Base-by-base conservation (phyloP, 768 basidiomycete genomes). In the Mycena vulgaris region DNA sequence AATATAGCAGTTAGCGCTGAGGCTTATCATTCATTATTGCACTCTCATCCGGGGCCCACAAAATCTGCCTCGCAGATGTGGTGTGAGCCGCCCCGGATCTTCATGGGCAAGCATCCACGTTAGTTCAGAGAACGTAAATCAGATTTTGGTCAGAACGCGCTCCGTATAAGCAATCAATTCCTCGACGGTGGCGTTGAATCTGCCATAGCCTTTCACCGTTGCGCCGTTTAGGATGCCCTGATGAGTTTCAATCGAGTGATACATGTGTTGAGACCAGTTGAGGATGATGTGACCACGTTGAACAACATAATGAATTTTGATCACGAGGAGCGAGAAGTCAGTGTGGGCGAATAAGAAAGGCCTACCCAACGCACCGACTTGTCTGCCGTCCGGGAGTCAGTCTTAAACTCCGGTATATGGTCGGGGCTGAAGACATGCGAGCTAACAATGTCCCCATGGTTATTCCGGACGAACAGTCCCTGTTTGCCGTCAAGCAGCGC, bases 181-280 rank as follows among this genome's bases (percentile, higher is more conserved):
- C 14, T 30, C 45, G 10, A 69, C 62, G 11, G 33, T 10, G 1
- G 55, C 68, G 28, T 69, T 62, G 1, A 56, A 59, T 19, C 56
- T 63, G 9, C 68, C 62, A 30, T 69, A 69, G 25, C 68, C 68
- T 49, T 69, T 63, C 56, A 69, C 51, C 37, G 47, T 35, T 10
- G 51, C 55, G 14, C 68, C 68, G 21, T 57, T 11, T 16, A 63
- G 30, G 33, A 64, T 2, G 16, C 68, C 68, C 68, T 63, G 42
- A n/a, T n/a, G n/a, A n/a, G n/a, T n/a, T n/a, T n/a, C n/a, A n/a
- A n/a, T n/a, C n/a, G n/a, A n/a, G n/a, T n/a, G n/a, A n/a, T n/a
- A n/a, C n/a, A n/a, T n/a, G n/a, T n/a, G 5, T 4, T 11, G 31
- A 45, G 42, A 17, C 5, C 16, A 45, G 21, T 17, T 5, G 17